Evolutionary conservation across 257 asterid species (phyloP).

Genomic region (Thymus quinquecostatus): DNA sequence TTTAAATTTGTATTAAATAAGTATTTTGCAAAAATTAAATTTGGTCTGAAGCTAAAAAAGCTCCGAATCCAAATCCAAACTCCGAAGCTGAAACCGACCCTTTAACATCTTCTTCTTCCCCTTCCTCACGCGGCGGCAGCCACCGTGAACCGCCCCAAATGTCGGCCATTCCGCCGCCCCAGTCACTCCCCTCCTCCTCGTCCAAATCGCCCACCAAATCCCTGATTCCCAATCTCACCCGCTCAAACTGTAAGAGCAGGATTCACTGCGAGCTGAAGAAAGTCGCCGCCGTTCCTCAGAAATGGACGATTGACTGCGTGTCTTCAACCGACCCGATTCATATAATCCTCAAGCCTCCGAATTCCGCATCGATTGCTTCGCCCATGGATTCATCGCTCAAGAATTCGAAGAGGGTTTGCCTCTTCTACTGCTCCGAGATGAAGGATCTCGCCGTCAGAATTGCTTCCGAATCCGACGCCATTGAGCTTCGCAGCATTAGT

Average conservation of each 20-base stretch:
- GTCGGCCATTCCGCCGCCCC: conserved; percentile 66
- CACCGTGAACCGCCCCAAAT: conserved; percentile 45
- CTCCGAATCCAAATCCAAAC: conserved; percentile 10
- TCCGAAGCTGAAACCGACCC: conserved; percentile 30
- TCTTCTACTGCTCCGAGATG: conserved; percentile 87
- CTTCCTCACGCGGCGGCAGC: conserved; percentile 45
- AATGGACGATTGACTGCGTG: conserved; percentile 80
- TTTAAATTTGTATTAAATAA: background rate
- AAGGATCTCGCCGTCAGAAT: conserved; percentile 79
- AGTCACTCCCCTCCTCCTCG: conserved; percentile 34
- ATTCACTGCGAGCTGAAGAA: conserved; percentile 61
- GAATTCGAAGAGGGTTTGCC: conserved; percentile 64
- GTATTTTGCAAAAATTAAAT: background rate
- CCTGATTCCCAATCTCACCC: conserved; percentile 28
- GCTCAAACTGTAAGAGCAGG: conserved; percentile 29
- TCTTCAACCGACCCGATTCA: conserved; percentile 83
- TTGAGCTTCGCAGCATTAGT: conserved; percentile 84
- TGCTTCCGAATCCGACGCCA: conserved; percentile 81
- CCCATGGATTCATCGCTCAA: conserved; percentile 45
- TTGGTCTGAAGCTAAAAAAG: background rate
- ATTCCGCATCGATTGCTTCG: conserved; percentile 49
- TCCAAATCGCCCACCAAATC: conserved; percentile 28
- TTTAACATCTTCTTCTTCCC: conserved; percentile 19
- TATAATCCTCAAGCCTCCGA: conserved; percentile 86
- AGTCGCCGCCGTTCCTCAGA: conserved; percentile 44